These are phyloP conservation scores for Talaromyces adpressus DNA, from an alignment of 495 filamentous ascomycete species.

Conservation along the genomic window DNA sequence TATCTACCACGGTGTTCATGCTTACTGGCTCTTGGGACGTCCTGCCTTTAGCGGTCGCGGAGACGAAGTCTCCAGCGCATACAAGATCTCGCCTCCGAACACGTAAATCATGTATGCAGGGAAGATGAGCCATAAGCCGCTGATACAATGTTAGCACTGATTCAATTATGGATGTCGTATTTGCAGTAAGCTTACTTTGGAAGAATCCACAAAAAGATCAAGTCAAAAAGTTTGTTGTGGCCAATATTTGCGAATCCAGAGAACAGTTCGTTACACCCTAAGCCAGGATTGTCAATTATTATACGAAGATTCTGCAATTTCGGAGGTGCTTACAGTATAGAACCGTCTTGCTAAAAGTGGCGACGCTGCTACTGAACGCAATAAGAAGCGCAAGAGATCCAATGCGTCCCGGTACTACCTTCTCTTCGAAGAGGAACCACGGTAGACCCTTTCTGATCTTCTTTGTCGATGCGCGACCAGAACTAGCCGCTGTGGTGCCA, in stretches of 20 bases:
- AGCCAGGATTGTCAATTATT: neutral
- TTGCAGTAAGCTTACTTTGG: constrained; percentile 59
- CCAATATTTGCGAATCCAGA: constrained; percentile 74
- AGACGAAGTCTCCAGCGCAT: constrained; percentile 51
- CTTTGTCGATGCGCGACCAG: constrained; percentile 24
- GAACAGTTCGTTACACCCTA: constrained; percentile 72
- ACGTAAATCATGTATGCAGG: constrained; percentile 64
- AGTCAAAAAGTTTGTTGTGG: constrained; percentile 53
- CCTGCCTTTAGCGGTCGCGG: constrained; percentile 22
- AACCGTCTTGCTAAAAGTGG: constrained; percentile 84
- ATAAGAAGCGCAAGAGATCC: constrained; percentile 60
- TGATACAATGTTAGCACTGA: constrained; percentile 22
- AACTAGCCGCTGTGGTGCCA: constrained; percentile 17
- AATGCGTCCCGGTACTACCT: constrained; percentile 47
- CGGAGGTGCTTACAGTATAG: constrained; percentile 64
- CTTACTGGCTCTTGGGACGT: constrained; percentile 28
- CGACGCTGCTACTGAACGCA: constrained; percentile 60
- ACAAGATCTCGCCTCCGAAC: constrained; percentile 63
- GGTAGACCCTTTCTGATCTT: constrained; percentile 26
- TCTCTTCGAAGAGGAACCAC: constrained; percentile 40
- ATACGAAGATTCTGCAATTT: neutral
- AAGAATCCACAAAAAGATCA: constrained; percentile 68
- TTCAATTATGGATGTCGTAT: neutral
- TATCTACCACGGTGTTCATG: neutral
- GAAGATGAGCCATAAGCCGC: constrained; percentile 72